Evolutionary conservation across 169 alveolate genomes (phyloP), one percentile per base, ranked within the genome.

Genomic region (Plasmodium coatneyi): DNA sequence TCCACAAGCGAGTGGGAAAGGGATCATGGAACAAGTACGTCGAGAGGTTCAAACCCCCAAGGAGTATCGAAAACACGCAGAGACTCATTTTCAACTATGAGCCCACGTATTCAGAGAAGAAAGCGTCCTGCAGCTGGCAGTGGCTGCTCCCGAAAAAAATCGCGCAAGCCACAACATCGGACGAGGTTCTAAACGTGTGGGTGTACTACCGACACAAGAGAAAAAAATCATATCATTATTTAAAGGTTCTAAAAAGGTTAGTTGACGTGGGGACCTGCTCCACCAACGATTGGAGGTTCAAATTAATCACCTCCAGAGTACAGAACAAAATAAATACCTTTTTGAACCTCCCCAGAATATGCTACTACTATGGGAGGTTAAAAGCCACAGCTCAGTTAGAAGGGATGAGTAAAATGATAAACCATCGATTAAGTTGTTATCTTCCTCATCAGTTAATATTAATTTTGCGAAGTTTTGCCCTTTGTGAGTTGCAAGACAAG

Each of bases 1-100:
- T 97, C 81, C 98, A 97, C 92, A 97, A 97, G 70, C 71, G 96
- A 22, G 90, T 97, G 32, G 98, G 98, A 4, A 96, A 96, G 74
- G 98, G 98, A 3, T 90, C 94, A 76, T 97, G 98, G 98, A 91
- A 76, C 28, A 70, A 96, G 39, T 97, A 97, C 92, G 49, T 95
- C n/a, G 98, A 97, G 76, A 92, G 98, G 76, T 97, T 96, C 78
- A 82, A 82, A 36, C 70, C 84, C 41, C 98, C 98, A 1, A 94
- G 97, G 5, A 83, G 96, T 49, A 93, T 97, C 46, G 98, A 97
- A 86, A 95, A 96, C 74, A 96, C 97, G 5, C 98, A 96, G 84
- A 84, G 97, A 60, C 66, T 97, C 25, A 72, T 83, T 19, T 97
- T 92, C 87, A 96, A 96, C 80, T 96, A 97, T 90, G 92, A 78